phyloP scores from a whole-genome alignment of 2,329 filamentous ascomycete genomes.

The Alternaria ventricosa region DNA sequence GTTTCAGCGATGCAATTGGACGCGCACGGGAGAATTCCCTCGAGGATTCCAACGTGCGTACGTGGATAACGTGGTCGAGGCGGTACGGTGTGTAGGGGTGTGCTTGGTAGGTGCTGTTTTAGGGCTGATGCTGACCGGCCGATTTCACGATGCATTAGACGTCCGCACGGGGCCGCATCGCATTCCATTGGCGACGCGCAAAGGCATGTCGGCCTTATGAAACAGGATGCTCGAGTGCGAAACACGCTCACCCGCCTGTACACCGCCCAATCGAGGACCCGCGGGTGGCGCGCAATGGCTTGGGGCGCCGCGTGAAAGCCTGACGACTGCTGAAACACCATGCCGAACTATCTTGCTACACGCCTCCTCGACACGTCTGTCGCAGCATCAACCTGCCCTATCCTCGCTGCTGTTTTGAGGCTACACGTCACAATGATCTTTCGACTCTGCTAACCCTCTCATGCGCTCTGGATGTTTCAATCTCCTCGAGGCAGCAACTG shows the following conservation, averaged over 20 bases:
- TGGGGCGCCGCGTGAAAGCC: neutral
- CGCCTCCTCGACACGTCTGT: slow-evolving; percentile 12
- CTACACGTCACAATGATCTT: neutral
- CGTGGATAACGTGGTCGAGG: slow-evolving; percentile 3
- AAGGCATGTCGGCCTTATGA: slow-evolving; percentile 7
- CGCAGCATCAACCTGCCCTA: slow-evolving; percentile 14
- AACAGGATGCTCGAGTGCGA: slow-evolving; percentile 18
- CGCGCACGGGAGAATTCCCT: neutral
- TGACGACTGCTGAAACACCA: slow-evolving; percentile 23
- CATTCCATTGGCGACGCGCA: slow-evolving; percentile 23
- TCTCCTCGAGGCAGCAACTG: neutral
- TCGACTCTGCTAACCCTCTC: neutral
- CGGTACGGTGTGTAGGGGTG: slow-evolving; percentile 4
- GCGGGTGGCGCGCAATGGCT: slow-evolving; percentile 1
- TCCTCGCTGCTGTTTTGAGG: slow-evolving; percentile 6
- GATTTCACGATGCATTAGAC: slow-evolving; percentile 17
- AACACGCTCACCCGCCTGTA: slow-evolving; percentile 25
- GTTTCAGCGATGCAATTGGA: slow-evolving; percentile 16
- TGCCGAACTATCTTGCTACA: slow-evolving; percentile 16
- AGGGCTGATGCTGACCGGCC: slow-evolving; percentile 26
- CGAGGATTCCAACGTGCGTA: neutral
- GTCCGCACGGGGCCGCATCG: neutral
- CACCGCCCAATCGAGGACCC: slow-evolving; percentile 14
- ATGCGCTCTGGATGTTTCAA: neutral
- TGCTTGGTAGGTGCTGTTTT: slow-evolving; percentile 10